Evolutionary conservation across 2,329 filamentous ascomycete genomes (phyloP).

Genomic region (Curvularia sp.): DNA sequence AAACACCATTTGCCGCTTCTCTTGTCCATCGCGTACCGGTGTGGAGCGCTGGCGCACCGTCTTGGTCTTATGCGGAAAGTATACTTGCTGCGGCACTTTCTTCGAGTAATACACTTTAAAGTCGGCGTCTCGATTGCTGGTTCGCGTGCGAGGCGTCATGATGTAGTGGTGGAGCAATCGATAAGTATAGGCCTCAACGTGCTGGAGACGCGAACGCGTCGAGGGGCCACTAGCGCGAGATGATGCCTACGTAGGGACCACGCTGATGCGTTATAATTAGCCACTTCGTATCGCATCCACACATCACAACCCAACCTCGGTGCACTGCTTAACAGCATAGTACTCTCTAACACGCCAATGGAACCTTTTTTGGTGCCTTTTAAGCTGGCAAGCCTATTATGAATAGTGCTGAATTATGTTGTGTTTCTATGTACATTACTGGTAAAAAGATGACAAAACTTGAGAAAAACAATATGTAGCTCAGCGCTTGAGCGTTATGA

Average conservation of each 20-base stretch:
- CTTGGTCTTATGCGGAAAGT: constrained; percentile 42
- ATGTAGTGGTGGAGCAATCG: constrained; percentile 14
- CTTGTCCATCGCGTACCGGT: constrained; percentile 21
- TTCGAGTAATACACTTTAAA: constrained; percentile 45
- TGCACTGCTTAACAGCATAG: neutral
- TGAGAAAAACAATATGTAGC: constrained; percentile 8
- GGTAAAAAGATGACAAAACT: constrained; percentile 6
- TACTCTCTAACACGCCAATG: neutral
- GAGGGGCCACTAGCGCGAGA: constrained; percentile 22
- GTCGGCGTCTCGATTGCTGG: constrained; percentile 34
- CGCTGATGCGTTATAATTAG: neutral
- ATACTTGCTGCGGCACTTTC: constrained; percentile 38
- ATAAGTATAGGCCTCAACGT: neutral
- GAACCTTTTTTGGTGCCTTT: neutral
- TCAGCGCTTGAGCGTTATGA: constrained; percentile 13
- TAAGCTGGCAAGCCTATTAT: constrained; percentile 8
- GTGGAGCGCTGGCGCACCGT: constrained; percentile 33
- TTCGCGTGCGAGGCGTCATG: constrained; percentile 43
- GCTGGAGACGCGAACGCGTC: constrained; percentile 35
- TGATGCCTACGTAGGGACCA: neutral
- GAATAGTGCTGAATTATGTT: constrained; percentile 1
- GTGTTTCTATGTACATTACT: constrained; percentile 8
- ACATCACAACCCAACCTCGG: too few species aligned
- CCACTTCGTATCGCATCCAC: neutral
- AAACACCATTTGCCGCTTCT: constrained; percentile 40